Evolutionary conservation across 2,329 filamentous ascomycete genomes (phyloP).

Genomic region (Aspergillus terreus): DNA sequence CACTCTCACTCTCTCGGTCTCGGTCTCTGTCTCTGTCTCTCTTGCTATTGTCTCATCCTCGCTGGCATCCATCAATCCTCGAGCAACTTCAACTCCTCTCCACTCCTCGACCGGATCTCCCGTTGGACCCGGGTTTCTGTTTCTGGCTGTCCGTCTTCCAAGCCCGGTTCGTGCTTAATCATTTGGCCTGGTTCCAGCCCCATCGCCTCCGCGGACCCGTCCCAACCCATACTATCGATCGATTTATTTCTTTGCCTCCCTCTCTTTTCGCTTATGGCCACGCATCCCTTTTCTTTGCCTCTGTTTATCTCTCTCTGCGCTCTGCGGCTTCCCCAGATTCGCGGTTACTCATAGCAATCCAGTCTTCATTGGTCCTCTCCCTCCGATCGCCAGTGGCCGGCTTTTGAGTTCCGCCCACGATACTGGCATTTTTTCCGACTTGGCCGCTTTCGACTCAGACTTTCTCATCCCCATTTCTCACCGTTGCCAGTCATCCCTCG

Average conservation of each 20-base stretch:
- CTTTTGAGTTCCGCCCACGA: slow-evolving; percentile 17
- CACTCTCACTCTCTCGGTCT: background rate
- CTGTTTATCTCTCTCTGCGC: background rate
- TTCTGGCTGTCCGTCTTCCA: background rate
- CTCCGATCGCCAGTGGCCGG: slow-evolving; percentile 12
- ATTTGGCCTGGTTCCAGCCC: slow-evolving; percentile 11
- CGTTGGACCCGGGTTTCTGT: background rate
- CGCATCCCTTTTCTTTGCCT: slow-evolving; percentile 8
- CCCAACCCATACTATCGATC: slow-evolving; percentile 3
- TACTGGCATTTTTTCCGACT: slow-evolving; percentile 16
- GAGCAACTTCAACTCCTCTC: background rate
- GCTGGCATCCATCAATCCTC: background rate
- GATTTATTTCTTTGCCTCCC: slow-evolving; percentile 4
- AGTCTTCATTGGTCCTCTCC: background rate
- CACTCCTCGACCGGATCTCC: background rate
- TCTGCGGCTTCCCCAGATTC: slow-evolving; percentile 2
- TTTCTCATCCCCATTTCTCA: slow-evolving; percentile 3
- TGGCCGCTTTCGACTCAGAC: slow-evolving; percentile 18
- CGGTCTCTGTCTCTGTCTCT: background rate
- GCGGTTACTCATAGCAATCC: slow-evolving; percentile 11
- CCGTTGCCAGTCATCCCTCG: slow-evolving; percentile 10
- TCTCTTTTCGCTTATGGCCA: slow-evolving; percentile 19
- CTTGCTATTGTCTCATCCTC: background rate
- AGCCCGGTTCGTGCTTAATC: background rate
- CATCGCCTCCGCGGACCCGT: slow-evolving; percentile 14